These are phyloP conservation scores for Backusella morwellensis DNA, from an alignment of 192 early-diverging fungal genomes.

Conservation along the genomic window DNA sequence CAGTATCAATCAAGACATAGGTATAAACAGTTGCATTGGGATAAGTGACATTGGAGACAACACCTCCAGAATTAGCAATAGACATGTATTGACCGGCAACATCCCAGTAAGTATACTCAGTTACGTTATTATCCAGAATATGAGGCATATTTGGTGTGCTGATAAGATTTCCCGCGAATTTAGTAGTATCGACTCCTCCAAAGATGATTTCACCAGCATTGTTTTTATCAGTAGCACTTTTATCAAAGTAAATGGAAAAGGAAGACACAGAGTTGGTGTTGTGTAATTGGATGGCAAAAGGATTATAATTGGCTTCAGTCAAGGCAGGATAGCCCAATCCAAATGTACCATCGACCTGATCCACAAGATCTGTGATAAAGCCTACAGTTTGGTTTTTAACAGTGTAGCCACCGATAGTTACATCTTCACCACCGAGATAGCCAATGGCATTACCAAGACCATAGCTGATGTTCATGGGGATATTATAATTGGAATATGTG, in stretches of 20 bases:
- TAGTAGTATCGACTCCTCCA: background rate
- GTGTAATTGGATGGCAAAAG: background rate
- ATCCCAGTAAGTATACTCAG: background rate
- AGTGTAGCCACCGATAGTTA: background rate
- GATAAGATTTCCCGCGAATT: background rate
- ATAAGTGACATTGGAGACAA: background rate
- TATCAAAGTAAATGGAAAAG: background rate
- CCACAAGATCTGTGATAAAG: background rate
- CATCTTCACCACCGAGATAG: background rate
- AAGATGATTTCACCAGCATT: background rate
- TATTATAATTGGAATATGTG: background rate
- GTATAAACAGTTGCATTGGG: background rate
- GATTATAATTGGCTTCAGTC: background rate
- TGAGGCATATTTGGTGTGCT: background rate
- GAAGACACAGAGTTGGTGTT: background rate
- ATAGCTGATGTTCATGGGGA: background rate
- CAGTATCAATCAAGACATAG: background rate
- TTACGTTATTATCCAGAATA: background rate
- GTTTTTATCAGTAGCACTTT: background rate
- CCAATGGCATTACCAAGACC: background rate
- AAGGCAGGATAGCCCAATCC: background rate
- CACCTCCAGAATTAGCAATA: background rate
- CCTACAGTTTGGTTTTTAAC: background rate
- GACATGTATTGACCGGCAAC: background rate
- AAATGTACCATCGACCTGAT: background rate